A percentile compares a stretch with the other conserved stretches of the same genome.
Evolutionary conservation across 139 green algal genomes (phyloP).

Genomic region (Chlamydomonas incerta): DNA sequence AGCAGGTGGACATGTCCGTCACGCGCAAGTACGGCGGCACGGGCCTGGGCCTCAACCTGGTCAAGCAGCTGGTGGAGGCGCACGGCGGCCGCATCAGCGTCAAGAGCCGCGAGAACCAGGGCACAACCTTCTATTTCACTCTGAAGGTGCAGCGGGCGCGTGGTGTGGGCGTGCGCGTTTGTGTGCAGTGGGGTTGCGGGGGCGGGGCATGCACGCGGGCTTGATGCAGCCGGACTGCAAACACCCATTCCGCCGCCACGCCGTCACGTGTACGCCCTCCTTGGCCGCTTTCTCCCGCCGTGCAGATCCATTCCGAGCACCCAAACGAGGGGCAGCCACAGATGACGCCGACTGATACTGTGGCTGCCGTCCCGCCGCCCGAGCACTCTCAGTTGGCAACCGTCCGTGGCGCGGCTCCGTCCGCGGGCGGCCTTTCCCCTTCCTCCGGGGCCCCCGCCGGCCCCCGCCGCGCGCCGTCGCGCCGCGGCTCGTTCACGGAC

Average conservation of each 20-base stretch:
- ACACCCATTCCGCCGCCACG: too few relatives aligned
- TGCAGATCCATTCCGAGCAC: conserved; percentile 37
- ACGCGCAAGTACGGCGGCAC: conserved; percentile 84
- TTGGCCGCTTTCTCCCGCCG: neutral
- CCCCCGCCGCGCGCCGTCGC: conserved; percentile 19
- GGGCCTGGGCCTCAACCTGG: conserved; percentile 74
- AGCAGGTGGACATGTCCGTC: conserved; percentile 78
- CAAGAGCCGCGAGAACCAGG: conserved; percentile 43
- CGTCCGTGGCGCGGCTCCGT: neutral
- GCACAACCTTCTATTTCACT: conserved; percentile 75
- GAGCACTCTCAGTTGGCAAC: conserved; percentile 33
- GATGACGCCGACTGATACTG: conserved; percentile 24
- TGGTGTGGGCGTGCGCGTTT: too few relatives aligned
- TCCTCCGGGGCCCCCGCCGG: neutral
- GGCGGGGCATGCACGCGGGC: too few relatives aligned
- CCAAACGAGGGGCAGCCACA: conserved; percentile 41
- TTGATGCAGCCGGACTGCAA: too few relatives aligned
- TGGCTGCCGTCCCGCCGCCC: neutral
- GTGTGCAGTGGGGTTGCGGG: too few relatives aligned
- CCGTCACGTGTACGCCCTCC: too few relatives aligned
- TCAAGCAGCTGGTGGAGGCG: conserved; percentile 73
- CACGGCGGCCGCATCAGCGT: conserved; percentile 69
- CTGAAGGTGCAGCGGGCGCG: conserved; percentile 65
- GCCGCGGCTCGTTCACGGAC: conserved; percentile 38
- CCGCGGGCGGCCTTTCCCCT: too few relatives aligned